phyloP scores from a whole-genome alignment of 495 filamentous ascomycete genomes.

The Daldinia decipiens region DNA sequence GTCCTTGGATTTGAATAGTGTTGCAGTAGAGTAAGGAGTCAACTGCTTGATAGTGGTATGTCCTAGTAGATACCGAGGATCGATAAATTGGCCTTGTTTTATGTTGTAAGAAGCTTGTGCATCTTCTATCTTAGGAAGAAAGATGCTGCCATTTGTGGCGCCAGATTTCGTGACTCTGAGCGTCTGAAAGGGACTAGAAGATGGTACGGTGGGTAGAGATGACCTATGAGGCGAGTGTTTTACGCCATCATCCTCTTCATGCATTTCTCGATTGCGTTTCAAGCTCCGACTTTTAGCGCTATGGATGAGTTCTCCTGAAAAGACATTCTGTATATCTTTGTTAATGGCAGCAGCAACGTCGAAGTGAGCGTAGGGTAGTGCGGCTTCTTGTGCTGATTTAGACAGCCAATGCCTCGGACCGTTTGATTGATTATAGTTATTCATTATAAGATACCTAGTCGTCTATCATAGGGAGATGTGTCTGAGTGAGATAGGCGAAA shows the following conservation, averaged over 20 bases:
- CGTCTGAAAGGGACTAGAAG: conserved; percentile 26
- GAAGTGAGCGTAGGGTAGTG: neutral
- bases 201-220: conserved; percentile 13
- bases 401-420: neutral
- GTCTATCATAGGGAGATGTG: neutral
- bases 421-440: neutral
- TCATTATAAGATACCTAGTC: neutral
- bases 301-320: neutral
- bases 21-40: conserved; percentile 19
- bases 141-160: neutral
- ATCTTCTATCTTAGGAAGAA: conserved; percentile 1
- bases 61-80: conserved; percentile 6
- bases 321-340: neutral
- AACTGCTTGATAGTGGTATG: conserved; percentile 23
- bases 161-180: conserved; percentile 33
- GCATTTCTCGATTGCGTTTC: conserved; percentile 20
- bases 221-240: conserved; percentile 9
- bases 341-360: neutral
- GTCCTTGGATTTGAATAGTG: neutral
- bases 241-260: conserved; percentile 11
- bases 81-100: neutral
- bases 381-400: neutral
- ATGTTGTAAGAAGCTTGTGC: neutral
- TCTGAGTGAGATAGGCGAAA: neutral
- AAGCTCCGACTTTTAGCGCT: neutral